Conservation (phyloP, 2,329 filamentous ascomycete species). For the Fusarium acutatum region DNA sequence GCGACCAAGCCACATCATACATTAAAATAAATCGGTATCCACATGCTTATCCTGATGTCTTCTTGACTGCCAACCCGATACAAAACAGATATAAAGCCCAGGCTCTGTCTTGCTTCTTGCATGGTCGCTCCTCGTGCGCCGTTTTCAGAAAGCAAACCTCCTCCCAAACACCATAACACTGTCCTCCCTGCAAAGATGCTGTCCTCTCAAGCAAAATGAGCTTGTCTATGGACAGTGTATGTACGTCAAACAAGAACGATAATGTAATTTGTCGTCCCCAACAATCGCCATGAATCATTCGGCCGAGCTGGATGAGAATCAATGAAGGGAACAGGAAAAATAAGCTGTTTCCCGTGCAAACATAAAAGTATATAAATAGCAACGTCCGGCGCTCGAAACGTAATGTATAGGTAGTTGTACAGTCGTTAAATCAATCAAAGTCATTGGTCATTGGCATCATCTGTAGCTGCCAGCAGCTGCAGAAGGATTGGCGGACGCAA, state of each 20-base stretch:
- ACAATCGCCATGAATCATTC: constrained; percentile 39
- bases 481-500: constrained; percentile 47
- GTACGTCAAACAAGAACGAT: constrained; percentile 27
- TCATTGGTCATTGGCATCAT: constrained; percentile 49
- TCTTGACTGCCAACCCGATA: constrained; percentile 1
- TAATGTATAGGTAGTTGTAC: constrained; percentile 38
- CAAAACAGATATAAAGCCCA: constrained; percentile 9
- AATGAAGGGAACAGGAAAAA: constrained; percentile 9
- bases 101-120: background rate
- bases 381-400: constrained; percentile 43
- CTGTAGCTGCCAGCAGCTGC: constrained; percentile 55
- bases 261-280: constrained; percentile 6
- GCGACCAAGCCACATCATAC: constrained; percentile 38
- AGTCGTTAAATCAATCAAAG: constrained; percentile 40
- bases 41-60: constrained; percentile 29
- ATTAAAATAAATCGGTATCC: constrained; percentile 38
- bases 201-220: constrained; percentile 11
- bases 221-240: constrained; percentile 19
- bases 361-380: constrained; percentile 44
- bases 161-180: constrained; percentile 20
- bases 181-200: constrained; percentile 5
- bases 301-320: constrained; percentile 24
- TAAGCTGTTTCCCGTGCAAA: constrained; percentile 27
- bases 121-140: constrained; percentile 10
- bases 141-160: constrained; percentile 26